phyloP scores from a whole-genome alignment of 2,329 filamentous ascomycete genomes.

The Lasiodiplodia hormozganensis region DNA sequence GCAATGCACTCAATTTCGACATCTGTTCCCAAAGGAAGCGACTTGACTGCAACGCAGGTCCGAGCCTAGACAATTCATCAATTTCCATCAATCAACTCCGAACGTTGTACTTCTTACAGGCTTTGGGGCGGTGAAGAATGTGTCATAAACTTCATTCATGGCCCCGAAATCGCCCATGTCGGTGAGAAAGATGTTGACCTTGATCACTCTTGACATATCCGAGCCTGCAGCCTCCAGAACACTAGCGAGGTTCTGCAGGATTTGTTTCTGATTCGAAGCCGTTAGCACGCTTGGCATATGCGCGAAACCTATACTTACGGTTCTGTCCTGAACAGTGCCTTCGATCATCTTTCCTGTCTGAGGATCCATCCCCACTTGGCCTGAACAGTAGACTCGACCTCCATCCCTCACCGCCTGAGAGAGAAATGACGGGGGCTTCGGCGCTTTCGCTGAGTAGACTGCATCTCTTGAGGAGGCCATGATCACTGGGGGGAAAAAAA shows the following conservation, averaged over 20 bases:
- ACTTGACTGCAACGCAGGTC: slow-evolving; percentile 33
- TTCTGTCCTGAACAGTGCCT: slow-evolving; percentile 4
- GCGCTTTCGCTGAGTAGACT: background rate
- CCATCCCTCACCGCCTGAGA: slow-evolving; percentile 14
- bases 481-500: background rate
- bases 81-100: background rate
- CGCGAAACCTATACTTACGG: background rate
- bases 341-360: slow-evolving; percentile 12
- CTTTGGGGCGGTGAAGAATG: slow-evolving; percentile 21
- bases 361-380: slow-evolving; percentile 4
- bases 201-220: slow-evolving; percentile 38
- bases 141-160: slow-evolving; percentile 41
- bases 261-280: background rate
- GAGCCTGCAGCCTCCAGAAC: slow-evolving; percentile 37
- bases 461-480: background rate
- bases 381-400: slow-evolving; percentile 13
- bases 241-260: background rate
- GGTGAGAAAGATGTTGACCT: slow-evolving; percentile 41
- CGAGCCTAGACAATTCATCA: background rate
- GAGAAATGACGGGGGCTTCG: slow-evolving; percentile 35
- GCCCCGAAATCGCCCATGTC: slow-evolving; percentile 40
- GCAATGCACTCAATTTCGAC: slow-evolving; percentile 40
- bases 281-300: background rate
- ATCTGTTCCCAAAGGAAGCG: slow-evolving; percentile 34
- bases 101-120: background rate